Base-by-base conservation (phyloP, 129 eudicot genomes). In the Smallanthus sonchifolius region DNA sequence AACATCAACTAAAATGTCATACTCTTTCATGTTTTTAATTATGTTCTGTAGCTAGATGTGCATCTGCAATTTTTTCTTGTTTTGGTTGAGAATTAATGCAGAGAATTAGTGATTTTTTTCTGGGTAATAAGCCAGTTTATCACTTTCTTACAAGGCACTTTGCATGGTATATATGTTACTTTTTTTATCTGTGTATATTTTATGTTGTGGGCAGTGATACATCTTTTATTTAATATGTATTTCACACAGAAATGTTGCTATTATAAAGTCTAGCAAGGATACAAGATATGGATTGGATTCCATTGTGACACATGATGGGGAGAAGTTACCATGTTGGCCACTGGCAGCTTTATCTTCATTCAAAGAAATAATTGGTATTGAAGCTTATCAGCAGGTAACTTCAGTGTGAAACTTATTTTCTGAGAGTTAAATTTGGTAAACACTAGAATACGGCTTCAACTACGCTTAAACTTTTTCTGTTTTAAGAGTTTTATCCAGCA, bases 271-370 rank as follows among this genome's bases (percentile, higher is more conserved):
- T 47, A 84, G 77, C 84, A 95, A 95, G 85, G 99, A 95, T 81
- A 85, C 86, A 40, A 82, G 99, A 82, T 91, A 95, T 74, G 99
- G 85, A 62, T 75, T 91, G 79, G 89, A 85, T 54, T 86, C 94
- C 55, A 81, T 95, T 32, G 97, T 88, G 75, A 95, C 97, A 16
- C 99, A 95, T 77, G 97, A 95, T 61, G 97, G 99, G 52, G 93
- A 87, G 74, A 95, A 84, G 84, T 75, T 88, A 72, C 94, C 97
- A 44, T 95, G 99, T 77, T 85, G 89, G 86, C 92, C 99, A 39
- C 80, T 95, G 74, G 83, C 84, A 9, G 85, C 87, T 61, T 83
- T 95, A 54, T 95, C 92, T 40, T 88, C 96, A 67, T 87, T 95
- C 74, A 85, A 80, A 81, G 87, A 84, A 79, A 79, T 74, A 63